Evolutionary conservation across 495 filamentous ascomycete genomes (phyloP).

Genomic region (Penicillium canescens): DNA sequence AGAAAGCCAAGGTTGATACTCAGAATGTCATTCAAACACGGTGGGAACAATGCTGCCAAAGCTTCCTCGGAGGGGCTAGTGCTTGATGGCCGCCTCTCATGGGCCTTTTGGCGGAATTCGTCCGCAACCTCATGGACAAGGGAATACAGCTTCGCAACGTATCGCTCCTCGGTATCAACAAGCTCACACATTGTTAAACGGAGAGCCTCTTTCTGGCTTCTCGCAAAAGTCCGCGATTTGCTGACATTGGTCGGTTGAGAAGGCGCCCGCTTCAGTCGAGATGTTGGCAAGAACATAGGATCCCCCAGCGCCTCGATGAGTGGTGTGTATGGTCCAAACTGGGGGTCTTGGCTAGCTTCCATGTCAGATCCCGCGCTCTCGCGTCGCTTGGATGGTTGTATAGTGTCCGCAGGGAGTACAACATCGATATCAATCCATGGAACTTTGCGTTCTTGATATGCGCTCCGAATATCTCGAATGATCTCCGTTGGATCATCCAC

Average conservation of each 20-base stretch:
- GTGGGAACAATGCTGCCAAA: slow-evolving; percentile 76
- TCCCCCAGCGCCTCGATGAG: slow-evolving; percentile 78
- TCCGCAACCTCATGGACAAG: slow-evolving; percentile 73
- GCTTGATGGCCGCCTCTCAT: slow-evolving; percentile 55
- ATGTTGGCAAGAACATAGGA: slow-evolving; percentile 82
- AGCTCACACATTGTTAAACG: slow-evolving; percentile 89
- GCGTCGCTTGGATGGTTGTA: slow-evolving; percentile 44
- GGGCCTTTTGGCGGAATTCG: slow-evolving; percentile 71
- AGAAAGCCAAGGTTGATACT: slow-evolving; percentile 78
- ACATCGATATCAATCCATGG: slow-evolving; percentile 88
- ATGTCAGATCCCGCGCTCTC: slow-evolving; percentile 42
- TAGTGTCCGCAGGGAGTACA: slow-evolving; percentile 73
- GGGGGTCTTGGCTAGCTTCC: slow-evolving; percentile 58
- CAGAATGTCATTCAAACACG: slow-evolving; percentile 72
- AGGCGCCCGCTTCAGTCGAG: slow-evolving; percentile 80
- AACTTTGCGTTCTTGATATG: slow-evolving; percentile 74
- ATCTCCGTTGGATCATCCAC: slow-evolving; percentile 73
- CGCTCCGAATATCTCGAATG: slow-evolving; percentile 65
- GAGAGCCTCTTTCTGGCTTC: slow-evolving; percentile 78
- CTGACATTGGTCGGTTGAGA: slow-evolving; percentile 80
- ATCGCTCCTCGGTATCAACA: slow-evolving; percentile 90
- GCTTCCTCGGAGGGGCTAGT: slow-evolving; percentile 72
- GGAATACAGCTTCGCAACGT: slow-evolving; percentile 81
- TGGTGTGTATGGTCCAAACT: slow-evolving; percentile 73
- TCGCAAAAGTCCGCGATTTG: slow-evolving; percentile 68